Base-by-base conservation (phyloP, 2,329 filamentous ascomycete genomes). In the Tolypocladium capitatum region DNA sequence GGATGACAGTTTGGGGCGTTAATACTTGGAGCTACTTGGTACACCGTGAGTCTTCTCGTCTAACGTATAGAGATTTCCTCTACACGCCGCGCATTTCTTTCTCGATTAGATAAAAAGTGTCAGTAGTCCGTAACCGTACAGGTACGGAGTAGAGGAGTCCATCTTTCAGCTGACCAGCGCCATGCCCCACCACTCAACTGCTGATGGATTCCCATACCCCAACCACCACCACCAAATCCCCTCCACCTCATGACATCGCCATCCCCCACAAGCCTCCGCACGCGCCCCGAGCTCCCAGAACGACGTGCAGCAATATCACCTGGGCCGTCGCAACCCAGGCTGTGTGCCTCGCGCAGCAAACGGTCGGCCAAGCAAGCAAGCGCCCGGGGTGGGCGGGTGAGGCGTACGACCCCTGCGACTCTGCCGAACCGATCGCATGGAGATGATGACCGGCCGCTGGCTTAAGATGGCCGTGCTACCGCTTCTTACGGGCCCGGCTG, bases 391-490 rank as follows among this genome's bases (percentile, higher is more conserved):
- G 14, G 38, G 10, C 16, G 38, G 14, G 16, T 28, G 38, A 41
- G 14, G 24, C 38, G 27, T 13, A 9, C 24, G 6, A 10, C n/a
- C 16, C 24, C 38, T 13, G 24, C 24, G 38, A 11, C 38, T 41
- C 38, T 27, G 38, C 38, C 8, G 24, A 41, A 41, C 24, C 24
- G 24, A 41, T 28, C 16, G 24, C 6, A n/a, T 18, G 24, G 9
- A n/a, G 14, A 28, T 41, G 38, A 18, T 41, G 9, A 41, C 38
- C 16, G 18, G 16, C 38, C 11, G 24, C 24, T 4, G 16, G 18
- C 13, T 8, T 14, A 20, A 10, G 1, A 55, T 51, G 51, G 43
- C 45, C 4, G 35, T 49, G 14, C 8, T 47, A 1, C 41, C 51
- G 33, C 34, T 42, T 1, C 38, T 50, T 16, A 41, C 33, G 42